Base-by-base conservation (phyloP, 2,329 filamentous ascomycete genomes). In the Fusarium longipes region DNA sequence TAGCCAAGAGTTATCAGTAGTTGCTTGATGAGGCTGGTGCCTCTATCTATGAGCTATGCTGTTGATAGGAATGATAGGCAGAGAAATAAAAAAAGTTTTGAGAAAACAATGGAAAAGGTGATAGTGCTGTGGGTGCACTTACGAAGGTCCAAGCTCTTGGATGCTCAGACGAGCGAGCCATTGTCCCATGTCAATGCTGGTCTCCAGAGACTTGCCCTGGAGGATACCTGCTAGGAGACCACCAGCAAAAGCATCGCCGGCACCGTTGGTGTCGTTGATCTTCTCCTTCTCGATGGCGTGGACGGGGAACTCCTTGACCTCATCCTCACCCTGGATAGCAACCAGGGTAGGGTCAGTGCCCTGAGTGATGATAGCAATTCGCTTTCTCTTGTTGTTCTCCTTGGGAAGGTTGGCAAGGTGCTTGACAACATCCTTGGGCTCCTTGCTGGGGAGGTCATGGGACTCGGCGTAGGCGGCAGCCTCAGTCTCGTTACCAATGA, bases 401-500 rank as follows among this genome's bases (percentile, higher is more conserved):
- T 98, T 98, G 78, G 94, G 93, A 67, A 97, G 86, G 77, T 91
- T 89, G 77, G 94, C 94, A 70, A 99, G 87, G 78, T 89, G 84
- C 84, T 92, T 91, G 72, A 92, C 93, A 75, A 98, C 95, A 80
- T 92, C 90, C 77, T 90, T 87, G 76, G 97, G 88, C 79, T 95
- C 91, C 74, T 89, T 91, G 72, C 87, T 91, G 71, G 85, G 84
- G 74, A 96, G 86, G 71, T 84, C 84, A 81, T 97, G 93, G 60
- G 89, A 89, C 79, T 93, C 90, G 70, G 94, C 92, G 82, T 95
- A 99, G 57, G 93, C 86, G 72, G 89, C 87, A 47, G 94, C 95
- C 84, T 99, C 96, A 70, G 92, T 92, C 89, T 99, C 96, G 83
- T 99, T 99, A 77, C 94, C 95, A 79, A 99, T 92, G 65, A 98